A percentile compares a stretch with the other conserved stretches of the same genome.
Conservation (phyloP, 441 rosid species). For the Biscutella laevigata region DNA sequence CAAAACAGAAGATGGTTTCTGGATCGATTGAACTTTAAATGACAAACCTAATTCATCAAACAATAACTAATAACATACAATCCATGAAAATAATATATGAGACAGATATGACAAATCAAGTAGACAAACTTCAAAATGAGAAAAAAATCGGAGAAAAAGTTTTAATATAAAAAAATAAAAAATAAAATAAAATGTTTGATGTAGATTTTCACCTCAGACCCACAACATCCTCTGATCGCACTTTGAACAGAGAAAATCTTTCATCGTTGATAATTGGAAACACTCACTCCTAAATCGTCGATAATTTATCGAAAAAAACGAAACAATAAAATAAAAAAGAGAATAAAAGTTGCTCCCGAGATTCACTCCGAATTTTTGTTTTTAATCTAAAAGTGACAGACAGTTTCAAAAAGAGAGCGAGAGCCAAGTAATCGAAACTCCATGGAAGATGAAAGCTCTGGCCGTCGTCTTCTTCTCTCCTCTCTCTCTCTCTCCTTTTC, state of each 20-base stretch:
- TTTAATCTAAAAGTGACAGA: neutral
- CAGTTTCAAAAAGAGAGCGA: neutral
- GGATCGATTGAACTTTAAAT: constrained; percentile 12
- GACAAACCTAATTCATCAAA: constrained; percentile 19
- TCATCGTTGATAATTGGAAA: no score
- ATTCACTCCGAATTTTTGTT: constrained; percentile 16
- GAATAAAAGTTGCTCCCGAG: constrained; percentile 11
- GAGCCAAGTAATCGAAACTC: constrained; percentile 7
- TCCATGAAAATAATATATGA: neutral
- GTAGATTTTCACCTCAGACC: constrained; percentile 24
- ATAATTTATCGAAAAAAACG: constrained; percentile 13
- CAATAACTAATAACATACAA: neutral
- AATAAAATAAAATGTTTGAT: neutral
- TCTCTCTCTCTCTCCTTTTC: constrained; percentile 6
- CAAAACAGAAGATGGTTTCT: constrained; percentile 2
- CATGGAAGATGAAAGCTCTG: constrained; percentile 18
- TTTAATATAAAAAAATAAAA: neutral
- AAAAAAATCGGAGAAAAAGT: neutral
- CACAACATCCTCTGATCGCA: constrained; percentile 23
- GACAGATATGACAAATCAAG: constrained; percentile 16
- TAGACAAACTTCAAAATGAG: neutral
- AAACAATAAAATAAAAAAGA: neutral
- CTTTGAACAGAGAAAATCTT: constrained; percentile 9
- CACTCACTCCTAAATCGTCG: constrained; percentile 9
- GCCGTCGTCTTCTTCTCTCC: constrained; percentile 15